Evolutionary conservation across 164 flowering plant genomes (phyloP).

Genomic region (Paratinospora sagittata): DNA sequence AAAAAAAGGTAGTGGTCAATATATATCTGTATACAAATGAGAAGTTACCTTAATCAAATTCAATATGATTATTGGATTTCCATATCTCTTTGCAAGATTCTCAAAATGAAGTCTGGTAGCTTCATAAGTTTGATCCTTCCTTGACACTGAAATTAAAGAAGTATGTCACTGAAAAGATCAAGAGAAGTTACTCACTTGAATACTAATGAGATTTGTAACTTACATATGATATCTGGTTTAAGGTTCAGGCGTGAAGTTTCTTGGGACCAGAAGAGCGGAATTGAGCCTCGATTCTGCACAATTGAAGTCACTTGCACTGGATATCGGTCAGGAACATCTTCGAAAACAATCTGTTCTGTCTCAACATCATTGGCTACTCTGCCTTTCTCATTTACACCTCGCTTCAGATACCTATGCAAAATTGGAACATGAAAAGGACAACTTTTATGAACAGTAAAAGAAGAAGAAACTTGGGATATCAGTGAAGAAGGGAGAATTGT

Average conservation of each 20-base stretch:
- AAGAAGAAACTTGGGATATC: background rate
- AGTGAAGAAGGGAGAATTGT: background rate
- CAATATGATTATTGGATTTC: constrained; percentile 78
- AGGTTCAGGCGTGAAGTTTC: constrained; percentile 84
- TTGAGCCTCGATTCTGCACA: constrained; percentile 92
- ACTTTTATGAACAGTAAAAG: background rate
- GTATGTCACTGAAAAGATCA: constrained; percentile 12
- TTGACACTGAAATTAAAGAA: constrained; percentile 53
- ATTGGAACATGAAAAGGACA: background rate
- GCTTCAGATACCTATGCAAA: constrained; percentile 63
- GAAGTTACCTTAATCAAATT: constrained; percentile 83
- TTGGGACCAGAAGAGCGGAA: constrained; percentile 99
- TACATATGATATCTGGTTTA: constrained; percentile 84
- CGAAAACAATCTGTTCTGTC: constrained; percentile 92
- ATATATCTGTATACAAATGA: background rate
- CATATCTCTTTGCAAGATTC: constrained; percentile 87
- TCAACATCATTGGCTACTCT: constrained; percentile 99
- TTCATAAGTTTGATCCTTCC: constrained; percentile 62
- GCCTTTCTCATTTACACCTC: constrained; percentile 96
- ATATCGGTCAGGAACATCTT: constrained; percentile 57
- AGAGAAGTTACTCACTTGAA: background rate
- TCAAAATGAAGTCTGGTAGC: constrained; percentile 91
- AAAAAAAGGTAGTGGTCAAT: background rate
- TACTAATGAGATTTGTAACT: constrained; percentile 13
- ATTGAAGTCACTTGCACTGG: constrained; percentile 70